Evolutionary conservation across 2,329 filamentous ascomycete species (phyloP).

Genomic region (Exophiala sp.): DNA sequence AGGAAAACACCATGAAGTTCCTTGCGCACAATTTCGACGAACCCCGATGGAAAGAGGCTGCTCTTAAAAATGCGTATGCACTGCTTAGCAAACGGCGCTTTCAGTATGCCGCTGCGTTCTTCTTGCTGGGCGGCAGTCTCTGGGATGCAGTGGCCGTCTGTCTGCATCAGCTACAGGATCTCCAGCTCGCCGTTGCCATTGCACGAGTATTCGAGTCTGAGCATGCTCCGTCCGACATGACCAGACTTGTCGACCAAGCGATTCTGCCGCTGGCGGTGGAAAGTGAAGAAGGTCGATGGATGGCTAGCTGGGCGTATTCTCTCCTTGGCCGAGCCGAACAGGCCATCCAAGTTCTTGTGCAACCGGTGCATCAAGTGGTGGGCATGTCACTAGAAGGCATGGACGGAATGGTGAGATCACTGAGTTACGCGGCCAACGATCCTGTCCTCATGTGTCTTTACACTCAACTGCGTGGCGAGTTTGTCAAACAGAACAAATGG

Average conservation of each 20-base stretch:
- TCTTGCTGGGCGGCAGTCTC: conserved; percentile 78
- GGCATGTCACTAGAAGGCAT: conserved; percentile 44
- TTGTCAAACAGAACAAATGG: conserved; percentile 76
- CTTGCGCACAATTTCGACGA: conserved; percentile 88
- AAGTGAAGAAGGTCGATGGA: conserved; percentile 77
- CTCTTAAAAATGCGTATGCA: conserved; percentile 93
- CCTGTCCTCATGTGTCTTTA: conserved; percentile 77
- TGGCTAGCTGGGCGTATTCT: conserved; percentile 94
- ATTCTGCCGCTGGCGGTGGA: conserved; percentile 70
- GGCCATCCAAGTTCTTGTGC: conserved; percentile 75
- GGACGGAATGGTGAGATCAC: conserved; percentile 53
- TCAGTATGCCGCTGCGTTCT: conserved; percentile 93
- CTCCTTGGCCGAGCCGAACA: conserved; percentile 76
- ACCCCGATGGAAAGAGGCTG: conserved; percentile 77
- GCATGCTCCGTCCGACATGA: conserved; percentile 61
- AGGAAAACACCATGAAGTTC: conserved; percentile 69
- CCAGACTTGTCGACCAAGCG: conserved; percentile 68
- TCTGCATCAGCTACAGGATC: conserved; percentile 76
- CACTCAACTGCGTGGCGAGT: conserved; percentile 73
- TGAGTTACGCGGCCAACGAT: conserved; percentile 81
- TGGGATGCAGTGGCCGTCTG: conserved; percentile 82
- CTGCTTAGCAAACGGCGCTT: conserved; percentile 86
- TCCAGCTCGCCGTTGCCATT: conserved; percentile 84
- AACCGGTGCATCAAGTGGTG: conserved; percentile 68
- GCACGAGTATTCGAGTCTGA: conserved; percentile 85